These are phyloP conservation scores for Coniosporium tulheliwenetii DNA, from an alignment of 2,329 filamentous ascomycete species.

Conservation along the genomic window DNA sequence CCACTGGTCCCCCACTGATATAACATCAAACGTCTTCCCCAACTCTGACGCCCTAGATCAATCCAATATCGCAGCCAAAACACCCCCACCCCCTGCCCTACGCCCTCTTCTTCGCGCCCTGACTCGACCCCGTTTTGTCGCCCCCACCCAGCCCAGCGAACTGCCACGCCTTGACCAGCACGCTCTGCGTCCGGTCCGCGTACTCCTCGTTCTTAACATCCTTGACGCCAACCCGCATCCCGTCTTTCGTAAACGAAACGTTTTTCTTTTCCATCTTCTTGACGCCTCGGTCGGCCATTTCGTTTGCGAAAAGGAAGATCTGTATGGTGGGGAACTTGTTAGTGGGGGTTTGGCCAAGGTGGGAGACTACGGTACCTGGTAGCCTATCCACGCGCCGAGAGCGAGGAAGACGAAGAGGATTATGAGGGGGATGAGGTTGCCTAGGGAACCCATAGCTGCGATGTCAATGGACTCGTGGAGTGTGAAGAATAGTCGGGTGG, in stretches of 20 bases:
- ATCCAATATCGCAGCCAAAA: too few species aligned
- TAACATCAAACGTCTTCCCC: too few species aligned
- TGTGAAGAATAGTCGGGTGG: too few species aligned
- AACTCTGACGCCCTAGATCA: too few species aligned
- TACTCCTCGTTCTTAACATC: constrained; percentile 54
- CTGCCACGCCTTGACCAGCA: too few species aligned
- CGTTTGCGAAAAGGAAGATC: constrained; percentile 51
- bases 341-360: background rate
- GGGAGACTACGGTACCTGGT: constrained; percentile 30
- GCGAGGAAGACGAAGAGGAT: constrained; percentile 44
- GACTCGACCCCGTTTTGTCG: too few species aligned
- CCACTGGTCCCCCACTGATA: too few species aligned
- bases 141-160: too few species aligned
- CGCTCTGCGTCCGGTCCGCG: constrained; percentile 55
- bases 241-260: constrained; percentile 60
- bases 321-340: constrained; percentile 5
- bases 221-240: constrained; percentile 54
- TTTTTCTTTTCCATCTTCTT: constrained; percentile 63
- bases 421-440: constrained; percentile 48
- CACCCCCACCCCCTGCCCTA: background rate
- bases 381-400: constrained; percentile 47
- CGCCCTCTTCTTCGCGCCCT: background rate
- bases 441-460: constrained; percentile 18
- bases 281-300: constrained; percentile 49
- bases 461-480: background rate